These are phyloP conservation scores for Elongisporangium undulatum DNA, from an alignment of 352 stramenopile species.

Conservation along the genomic window DNA sequence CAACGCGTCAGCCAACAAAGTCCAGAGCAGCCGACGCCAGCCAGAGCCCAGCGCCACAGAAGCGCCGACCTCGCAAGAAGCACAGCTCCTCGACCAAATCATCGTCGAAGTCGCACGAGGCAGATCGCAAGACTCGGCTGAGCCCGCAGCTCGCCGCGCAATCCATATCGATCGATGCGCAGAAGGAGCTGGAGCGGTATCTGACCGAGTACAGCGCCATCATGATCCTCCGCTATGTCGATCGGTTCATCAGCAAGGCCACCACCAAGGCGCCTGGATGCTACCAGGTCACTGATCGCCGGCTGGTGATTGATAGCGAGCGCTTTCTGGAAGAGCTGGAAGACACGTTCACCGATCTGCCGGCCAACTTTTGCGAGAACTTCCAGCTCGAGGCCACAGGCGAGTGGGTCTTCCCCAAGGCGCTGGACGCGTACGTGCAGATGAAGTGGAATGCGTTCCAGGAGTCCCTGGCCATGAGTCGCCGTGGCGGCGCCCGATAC, in stretches of 20 bases:
- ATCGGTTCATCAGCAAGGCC: constrained; percentile 76
- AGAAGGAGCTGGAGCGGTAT: constrained; percentile 65
- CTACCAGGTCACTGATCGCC: constrained; percentile 38
- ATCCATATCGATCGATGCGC: constrained; percentile 54
- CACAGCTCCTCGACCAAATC: background rate
- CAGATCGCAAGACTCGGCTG: background rate
- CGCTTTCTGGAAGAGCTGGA: constrained; percentile 67
- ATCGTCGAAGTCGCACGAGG: background rate
- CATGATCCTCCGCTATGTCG: constrained; percentile 85
- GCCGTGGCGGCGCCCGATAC: background rate
- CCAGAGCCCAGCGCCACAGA: background rate
- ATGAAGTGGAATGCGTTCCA: constrained; percentile 81
- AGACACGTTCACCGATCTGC: constrained; percentile 56
- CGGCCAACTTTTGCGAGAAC: constrained; percentile 40
- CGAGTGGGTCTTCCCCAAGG: constrained; percentile 53
- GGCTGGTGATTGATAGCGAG: constrained; percentile 62
- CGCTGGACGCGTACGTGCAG: constrained; percentile 69
- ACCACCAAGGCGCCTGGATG: constrained; percentile 62
- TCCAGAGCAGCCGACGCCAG: background rate
- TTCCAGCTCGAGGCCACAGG: constrained; percentile 35
- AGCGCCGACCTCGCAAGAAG: background rate
- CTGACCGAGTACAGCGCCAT: constrained; percentile 78
- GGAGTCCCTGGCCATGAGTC: constrained; percentile 4
- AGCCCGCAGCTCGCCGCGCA: constrained; percentile 60
- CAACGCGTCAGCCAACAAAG: background rate